phyloP scores from a whole-genome alignment of 768 basidiomycete species.

The Boletus vinaceobasis region DNA sequence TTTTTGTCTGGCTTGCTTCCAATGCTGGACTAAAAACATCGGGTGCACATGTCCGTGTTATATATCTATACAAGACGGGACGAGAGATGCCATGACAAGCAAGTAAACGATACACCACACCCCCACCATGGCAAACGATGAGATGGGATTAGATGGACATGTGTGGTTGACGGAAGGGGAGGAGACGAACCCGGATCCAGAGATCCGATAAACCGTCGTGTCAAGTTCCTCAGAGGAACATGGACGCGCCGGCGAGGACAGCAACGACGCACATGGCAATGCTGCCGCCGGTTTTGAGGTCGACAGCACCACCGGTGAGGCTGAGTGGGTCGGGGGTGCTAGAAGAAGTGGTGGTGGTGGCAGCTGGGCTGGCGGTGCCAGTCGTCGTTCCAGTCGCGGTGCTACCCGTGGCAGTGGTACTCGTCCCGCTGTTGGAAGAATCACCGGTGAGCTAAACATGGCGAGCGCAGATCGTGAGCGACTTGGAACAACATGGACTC shows the following conservation, averaged over 20 bases:
- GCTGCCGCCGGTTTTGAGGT: constrained; percentile 3
- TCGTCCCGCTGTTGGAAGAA: background rate
- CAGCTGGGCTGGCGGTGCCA: background rate
- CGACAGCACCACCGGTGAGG: background rate
- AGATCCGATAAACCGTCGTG: no score
- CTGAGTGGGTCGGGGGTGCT: background rate
- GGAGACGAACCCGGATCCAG: background rate
- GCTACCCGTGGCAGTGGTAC: background rate
- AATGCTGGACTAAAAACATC: no score
- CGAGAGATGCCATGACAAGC: no score
- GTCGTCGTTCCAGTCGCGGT: background rate
- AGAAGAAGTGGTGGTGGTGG: background rate
- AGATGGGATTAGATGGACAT: background rate
- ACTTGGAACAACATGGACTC: no score
- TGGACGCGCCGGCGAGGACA: constrained; percentile 9
- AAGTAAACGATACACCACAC: no score
- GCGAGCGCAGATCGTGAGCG: background rate
- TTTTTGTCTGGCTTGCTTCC: no score
- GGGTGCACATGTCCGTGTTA: no score
- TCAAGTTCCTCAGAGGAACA: constrained; percentile 6
- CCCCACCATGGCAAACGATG: no score
- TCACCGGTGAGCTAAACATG: constrained; percentile 11
- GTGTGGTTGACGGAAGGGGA: background rate
- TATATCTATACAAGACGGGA: no score
- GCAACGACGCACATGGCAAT: constrained; percentile 1